A percentile compares a stretch with the other conserved stretches of the same genome.
Evolutionary conservation across 768 basidiomycete species (phyloP).

Genomic region (Gymnopilus dilepis): DNA sequence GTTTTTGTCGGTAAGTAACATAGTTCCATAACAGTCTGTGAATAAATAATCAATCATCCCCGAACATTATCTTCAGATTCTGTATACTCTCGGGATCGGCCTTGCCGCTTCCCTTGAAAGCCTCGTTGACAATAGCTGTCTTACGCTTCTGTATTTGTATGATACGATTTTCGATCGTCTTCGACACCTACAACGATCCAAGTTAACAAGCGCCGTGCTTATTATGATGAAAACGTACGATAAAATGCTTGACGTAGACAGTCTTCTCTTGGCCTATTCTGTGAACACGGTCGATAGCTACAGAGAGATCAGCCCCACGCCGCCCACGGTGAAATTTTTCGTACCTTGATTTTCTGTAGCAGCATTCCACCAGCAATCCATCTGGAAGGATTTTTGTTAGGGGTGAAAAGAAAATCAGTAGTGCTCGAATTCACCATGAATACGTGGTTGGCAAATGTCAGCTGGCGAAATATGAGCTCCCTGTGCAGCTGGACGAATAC

Average conservation of each 20-base stretch:
- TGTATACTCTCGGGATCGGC: conserved; percentile 75
- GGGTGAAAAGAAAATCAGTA: neutral
- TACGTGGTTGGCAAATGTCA: conserved; percentile 84
- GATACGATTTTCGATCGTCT: conserved; percentile 83
- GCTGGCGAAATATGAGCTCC: conserved; percentile 37
- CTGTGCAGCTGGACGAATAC: neutral
- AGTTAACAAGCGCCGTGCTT: neutral
- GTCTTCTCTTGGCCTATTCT: conserved; percentile 83
- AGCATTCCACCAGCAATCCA: conserved; percentile 95
- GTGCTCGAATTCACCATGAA: conserved; percentile 75
- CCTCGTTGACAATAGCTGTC: conserved; percentile 85
- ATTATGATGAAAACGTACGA: conserved; percentile 52
- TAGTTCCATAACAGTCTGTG: neutral
- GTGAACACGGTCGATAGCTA: conserved; percentile 84
- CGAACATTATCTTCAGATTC: conserved; percentile 84
- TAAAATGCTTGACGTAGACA: conserved; percentile 85
- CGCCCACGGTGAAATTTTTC: neutral
- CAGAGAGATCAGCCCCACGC: neutral
- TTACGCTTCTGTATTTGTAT: conserved; percentile 85
- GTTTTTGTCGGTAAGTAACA: too few relatives aligned
- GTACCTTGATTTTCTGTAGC: conserved; percentile 82
- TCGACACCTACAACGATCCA: conserved; percentile 52
- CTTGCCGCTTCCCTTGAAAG: conserved; percentile 67
- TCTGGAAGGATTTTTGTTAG: conserved; percentile 46
- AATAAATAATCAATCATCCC: conserved; percentile 38